These are phyloP conservation scores for Hirsutella thompsonii DNA, from an alignment of 2,329 filamentous ascomycete species.

Conservation along the genomic window DNA sequence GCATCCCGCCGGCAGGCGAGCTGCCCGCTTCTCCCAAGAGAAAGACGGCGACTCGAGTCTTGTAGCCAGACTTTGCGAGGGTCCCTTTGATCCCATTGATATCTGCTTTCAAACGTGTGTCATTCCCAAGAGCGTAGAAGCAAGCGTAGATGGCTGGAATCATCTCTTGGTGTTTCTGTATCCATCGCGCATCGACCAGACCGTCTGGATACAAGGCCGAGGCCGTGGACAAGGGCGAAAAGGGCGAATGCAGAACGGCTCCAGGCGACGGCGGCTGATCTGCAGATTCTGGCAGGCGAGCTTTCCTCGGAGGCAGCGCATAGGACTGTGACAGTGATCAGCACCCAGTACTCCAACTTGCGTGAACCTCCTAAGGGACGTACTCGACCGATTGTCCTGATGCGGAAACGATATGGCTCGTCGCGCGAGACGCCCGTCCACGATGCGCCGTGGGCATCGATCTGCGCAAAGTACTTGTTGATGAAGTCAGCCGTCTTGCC, in stretches of 20 bases:
- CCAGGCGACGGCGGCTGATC: constrained; percentile 29
- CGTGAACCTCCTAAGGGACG: no score
- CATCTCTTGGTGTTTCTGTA: constrained; percentile 76
- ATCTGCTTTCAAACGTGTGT: constrained; percentile 79
- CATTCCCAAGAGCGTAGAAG: constrained; percentile 68
- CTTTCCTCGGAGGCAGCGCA: constrained; percentile 43
- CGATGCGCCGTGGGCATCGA: constrained; percentile 50
- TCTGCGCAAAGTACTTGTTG: constrained; percentile 49
- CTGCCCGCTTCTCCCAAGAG: constrained; percentile 18
- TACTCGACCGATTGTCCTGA: constrained; percentile 73
- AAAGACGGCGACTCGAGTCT: constrained; percentile 63
- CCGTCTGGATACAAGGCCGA: constrained; percentile 85
- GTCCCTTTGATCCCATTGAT: constrained; percentile 65
- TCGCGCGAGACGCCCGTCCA: constrained; percentile 51
- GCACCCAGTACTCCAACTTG: no score
- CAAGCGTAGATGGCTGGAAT: constrained; percentile 70
- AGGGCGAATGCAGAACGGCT: constrained; percentile 69
- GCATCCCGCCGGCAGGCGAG: constrained; percentile 48
- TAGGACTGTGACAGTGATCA: constrained; percentile 30
- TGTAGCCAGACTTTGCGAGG: constrained; percentile 59
- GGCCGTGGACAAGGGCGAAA: constrained; percentile 76
- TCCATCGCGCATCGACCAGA: constrained; percentile 68
- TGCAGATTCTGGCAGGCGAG: constrained; percentile 37
- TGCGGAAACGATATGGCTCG: constrained; percentile 47
- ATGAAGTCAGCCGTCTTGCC: constrained; percentile 53